Conservation (phyloP, 2,329 filamentous ascomycete genomes). For the Scedosporium minutisporum region DNA sequence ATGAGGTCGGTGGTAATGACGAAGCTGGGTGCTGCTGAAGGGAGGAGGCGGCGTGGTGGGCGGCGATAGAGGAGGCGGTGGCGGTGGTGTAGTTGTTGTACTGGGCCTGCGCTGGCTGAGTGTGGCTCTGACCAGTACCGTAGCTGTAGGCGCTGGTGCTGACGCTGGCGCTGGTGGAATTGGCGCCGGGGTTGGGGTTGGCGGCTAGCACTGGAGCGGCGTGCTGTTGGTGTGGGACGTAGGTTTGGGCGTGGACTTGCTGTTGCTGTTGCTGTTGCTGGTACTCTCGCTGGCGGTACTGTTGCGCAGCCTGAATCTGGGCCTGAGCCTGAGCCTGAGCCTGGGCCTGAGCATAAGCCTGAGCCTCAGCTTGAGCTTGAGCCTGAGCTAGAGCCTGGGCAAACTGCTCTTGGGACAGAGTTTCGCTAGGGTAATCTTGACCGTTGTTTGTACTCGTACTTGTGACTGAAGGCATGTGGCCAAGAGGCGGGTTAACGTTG, state of each 20-base stretch:
- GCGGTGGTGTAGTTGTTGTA: conserved; percentile 13
- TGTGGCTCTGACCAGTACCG: conserved; percentile 5
- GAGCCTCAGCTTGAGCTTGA: conserved; percentile 5
- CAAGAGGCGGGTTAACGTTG: background rate
- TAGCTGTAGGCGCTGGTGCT: conserved; percentile 7
- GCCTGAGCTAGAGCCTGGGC: background rate
- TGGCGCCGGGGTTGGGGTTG: conserved; percentile 17
- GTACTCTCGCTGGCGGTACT: conserved; percentile 15
- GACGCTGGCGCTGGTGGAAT: conserved; percentile 16
- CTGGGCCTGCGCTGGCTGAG: conserved; percentile 1
- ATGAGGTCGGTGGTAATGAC: conserved; percentile 14
- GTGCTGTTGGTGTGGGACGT: conserved; percentile 11
- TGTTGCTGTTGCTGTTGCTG: conserved; percentile 13
- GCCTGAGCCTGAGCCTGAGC: conserved; percentile 9
- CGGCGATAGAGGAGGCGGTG: conserved; percentile 18
- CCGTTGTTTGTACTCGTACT: background rate
- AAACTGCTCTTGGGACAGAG: background rate
- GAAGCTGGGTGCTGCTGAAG: conserved; percentile 15
- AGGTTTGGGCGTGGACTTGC: background rate
- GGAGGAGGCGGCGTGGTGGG: conserved; percentile 38
- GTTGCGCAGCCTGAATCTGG: conserved; percentile 14
- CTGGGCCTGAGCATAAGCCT: background rate
- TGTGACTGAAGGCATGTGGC: background rate
- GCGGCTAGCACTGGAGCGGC: background rate
- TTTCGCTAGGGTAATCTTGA: conserved; percentile 1